These are phyloP conservation scores for Fusarium vanettenii DNA, from an alignment of 2,329 filamentous ascomycete species.

Conservation along the genomic window DNA sequence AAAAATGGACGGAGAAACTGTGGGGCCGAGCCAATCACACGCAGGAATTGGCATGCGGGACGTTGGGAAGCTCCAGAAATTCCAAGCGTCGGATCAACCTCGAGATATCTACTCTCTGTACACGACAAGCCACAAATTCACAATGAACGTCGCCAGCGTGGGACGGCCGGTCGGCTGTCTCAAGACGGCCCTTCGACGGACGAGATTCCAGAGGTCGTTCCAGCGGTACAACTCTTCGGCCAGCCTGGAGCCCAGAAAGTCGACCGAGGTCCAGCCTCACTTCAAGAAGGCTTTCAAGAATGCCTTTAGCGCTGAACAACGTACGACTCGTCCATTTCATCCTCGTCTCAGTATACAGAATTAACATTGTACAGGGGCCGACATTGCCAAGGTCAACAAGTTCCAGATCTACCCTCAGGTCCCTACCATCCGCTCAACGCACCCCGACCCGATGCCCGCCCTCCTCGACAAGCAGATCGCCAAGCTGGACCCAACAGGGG, in stretches of 20 bases:
- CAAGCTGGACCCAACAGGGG: constrained; percentile 85
- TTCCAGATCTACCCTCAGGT: constrained; percentile 68
- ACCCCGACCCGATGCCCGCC: constrained; percentile 75
- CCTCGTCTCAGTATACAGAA: neutral
- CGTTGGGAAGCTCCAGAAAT: constrained; percentile 42
- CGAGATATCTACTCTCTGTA: constrained; percentile 24
- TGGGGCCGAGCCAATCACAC: constrained; percentile 53
- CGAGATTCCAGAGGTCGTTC: constrained; percentile 60
- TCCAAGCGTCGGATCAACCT: constrained; percentile 38
- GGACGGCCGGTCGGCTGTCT: constrained; percentile 78
- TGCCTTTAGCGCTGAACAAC: constrained; percentile 48
- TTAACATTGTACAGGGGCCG: constrained; percentile 46
- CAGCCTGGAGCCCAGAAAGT: constrained; percentile 34
- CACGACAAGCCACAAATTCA: constrained; percentile 40
- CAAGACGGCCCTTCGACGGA: constrained; percentile 71
- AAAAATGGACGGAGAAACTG: constrained; percentile 46
- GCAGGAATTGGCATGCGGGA: constrained; percentile 30
- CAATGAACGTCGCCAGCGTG: constrained; percentile 70
- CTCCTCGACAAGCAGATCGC: constrained; percentile 77
- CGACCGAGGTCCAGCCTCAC: constrained; percentile 19
- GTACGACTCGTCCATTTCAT: constrained; percentile 42
- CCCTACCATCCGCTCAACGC: constrained; percentile 64
- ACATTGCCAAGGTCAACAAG: constrained; percentile 49
- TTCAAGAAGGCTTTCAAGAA: constrained; percentile 26
- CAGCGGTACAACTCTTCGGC: constrained; percentile 62